Conservation (phyloP, 176 grass and related monocot genomes). For the Eleusine coracana region DNA sequence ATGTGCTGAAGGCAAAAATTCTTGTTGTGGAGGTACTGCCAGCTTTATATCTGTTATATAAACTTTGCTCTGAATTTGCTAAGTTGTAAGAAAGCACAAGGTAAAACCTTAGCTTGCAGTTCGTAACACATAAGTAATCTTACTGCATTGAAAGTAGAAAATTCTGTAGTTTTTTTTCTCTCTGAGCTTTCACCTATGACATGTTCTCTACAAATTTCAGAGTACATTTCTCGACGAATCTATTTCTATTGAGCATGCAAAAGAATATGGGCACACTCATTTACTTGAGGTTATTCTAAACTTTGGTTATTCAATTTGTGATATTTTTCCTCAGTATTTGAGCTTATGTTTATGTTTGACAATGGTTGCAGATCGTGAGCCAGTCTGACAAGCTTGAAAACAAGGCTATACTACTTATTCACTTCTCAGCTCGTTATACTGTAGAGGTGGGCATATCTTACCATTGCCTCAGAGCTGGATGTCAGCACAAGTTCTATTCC, state of each 20-base stretch:
- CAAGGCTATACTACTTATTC: conserved; percentile 87
- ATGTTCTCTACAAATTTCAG: conserved; percentile 49
- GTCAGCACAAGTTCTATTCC: not conserved
- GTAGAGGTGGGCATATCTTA: conserved; percentile 55
- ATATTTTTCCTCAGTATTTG: not conserved
- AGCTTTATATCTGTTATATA: conserved; percentile 15
- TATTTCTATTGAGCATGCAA: conserved; percentile 76
- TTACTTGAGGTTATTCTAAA: conserved; percentile 69
- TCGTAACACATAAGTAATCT: not conserved
- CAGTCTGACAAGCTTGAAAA: conserved; percentile 69
- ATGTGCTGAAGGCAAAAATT: conserved; percentile 66
- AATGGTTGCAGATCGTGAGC: conserved; percentile 55
- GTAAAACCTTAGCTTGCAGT: not conserved
- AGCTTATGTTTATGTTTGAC: conserved; percentile 27
- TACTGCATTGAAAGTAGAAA: not conserved
- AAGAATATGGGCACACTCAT: conserved; percentile 84
- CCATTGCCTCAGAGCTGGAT: not conserved
- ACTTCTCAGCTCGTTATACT: conserved; percentile 86
- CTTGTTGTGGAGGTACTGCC: conserved; percentile 81
- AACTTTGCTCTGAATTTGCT: not conserved
- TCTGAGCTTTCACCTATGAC: not conserved
- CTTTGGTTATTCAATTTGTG: not conserved
- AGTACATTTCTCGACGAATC: conserved; percentile 81
- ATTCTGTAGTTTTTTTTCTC: not conserved
- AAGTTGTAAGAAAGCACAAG: not conserved